Percentiles rank a stretch among this genome's conserved stretches.
Evolutionary conservation across 1,139 yeast species (phyloP).

Genomic region (Yarrowia galli): DNA sequence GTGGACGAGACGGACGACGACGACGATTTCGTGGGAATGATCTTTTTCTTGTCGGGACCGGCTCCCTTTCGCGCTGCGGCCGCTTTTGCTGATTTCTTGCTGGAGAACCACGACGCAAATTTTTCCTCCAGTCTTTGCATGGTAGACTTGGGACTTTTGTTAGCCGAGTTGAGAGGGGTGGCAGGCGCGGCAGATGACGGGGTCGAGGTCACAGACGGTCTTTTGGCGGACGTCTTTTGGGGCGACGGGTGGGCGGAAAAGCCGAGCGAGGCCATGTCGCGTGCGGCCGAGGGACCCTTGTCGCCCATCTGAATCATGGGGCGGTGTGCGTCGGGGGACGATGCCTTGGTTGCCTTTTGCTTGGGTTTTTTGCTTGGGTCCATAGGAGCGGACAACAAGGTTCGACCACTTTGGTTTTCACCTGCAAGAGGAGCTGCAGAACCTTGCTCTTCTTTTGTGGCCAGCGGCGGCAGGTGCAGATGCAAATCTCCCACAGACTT

Average conservation of each 20-base stretch:
- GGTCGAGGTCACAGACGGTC: not conserved
- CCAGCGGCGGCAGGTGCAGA: slow-evolving; percentile 28
- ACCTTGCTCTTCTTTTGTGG: slow-evolving; percentile 25
- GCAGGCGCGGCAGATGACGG: not conserved
- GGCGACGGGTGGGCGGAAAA: slow-evolving; percentile 18
- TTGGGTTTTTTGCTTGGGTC: slow-evolving; percentile 12
- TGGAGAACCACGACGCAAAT: slow-evolving; percentile 37
- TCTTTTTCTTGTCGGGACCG: slow-evolving; percentile 7
- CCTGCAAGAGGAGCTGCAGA: slow-evolving; percentile 12
- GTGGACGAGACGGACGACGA: slow-evolving; percentile 36
- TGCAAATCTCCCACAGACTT: slow-evolving; percentile 36
- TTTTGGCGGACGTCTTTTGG: not conserved
- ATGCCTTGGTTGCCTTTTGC: slow-evolving; percentile 14
- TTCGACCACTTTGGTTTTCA: slow-evolving; percentile 21
- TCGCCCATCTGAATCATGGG: slow-evolving; percentile 35
- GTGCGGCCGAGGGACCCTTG: slow-evolving; percentile 31
- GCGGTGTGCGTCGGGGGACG: slow-evolving; percentile 6
- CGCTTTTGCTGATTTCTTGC: slow-evolving; percentile 6
- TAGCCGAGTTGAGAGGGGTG: slow-evolving; percentile 5
- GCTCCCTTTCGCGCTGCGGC: slow-evolving; percentile 7
- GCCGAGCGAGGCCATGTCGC: slow-evolving; percentile 21
- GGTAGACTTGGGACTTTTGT: slow-evolving; percentile 37
- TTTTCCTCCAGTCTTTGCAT: slow-evolving; percentile 38
- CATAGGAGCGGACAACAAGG: slow-evolving; percentile 11
- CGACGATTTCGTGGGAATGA: slow-evolving; percentile 34